A percentile compares a stretch with the other conserved stretches of the same genome.
Evolutionary conservation across 257 asterid genomes (phyloP).

Genomic region (Penstemon newberryi): DNA sequence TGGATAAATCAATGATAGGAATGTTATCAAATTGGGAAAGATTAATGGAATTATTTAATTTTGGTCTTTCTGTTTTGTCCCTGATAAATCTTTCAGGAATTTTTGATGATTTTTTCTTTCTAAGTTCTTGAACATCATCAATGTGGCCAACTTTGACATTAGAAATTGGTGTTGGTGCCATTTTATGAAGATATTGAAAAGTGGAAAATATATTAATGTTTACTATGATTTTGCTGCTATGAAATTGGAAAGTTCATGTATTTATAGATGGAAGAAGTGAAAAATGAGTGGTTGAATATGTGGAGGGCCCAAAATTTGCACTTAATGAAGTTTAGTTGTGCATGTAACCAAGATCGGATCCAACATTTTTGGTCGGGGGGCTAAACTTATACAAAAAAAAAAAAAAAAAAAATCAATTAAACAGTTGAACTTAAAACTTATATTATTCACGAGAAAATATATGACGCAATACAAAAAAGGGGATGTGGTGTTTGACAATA

Average conservation of each 20-base stretch:
- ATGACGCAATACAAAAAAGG: no score
- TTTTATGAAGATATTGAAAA: slow-evolving; percentile 17
- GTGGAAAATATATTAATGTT: not conserved
- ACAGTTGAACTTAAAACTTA: no score
- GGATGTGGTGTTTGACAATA: no score
- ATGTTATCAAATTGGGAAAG: slow-evolving; percentile 35
- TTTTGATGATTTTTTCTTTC: slow-evolving; percentile 44
- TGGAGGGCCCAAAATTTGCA: slow-evolving; percentile 35
- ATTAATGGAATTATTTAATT: slow-evolving; percentile 24
- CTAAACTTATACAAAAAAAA: no score
- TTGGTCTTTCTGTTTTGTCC: slow-evolving; percentile 63
- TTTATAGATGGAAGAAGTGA: slow-evolving; percentile 47
- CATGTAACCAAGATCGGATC: slow-evolving; percentile 22
- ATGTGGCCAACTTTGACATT: slow-evolving; percentile 74
- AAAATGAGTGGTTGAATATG: slow-evolving; percentile 4
- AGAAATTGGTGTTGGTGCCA: slow-evolving; percentile 64
- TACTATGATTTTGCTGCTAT: slow-evolving; percentile 26
- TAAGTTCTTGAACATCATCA: slow-evolving; percentile 92
- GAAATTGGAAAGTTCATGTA: slow-evolving; percentile 31
- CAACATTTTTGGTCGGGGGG: no score
- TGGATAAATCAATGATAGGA: slow-evolving; percentile 79
- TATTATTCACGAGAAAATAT: no score
- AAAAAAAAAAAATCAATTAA: no score
- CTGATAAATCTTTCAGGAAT: slow-evolving; percentile 80
- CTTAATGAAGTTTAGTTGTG: slow-evolving; percentile 39